Evolutionary conservation across 495 filamentous ascomycete species (phyloP), one percentile per base, ranked within the genome.

Genomic region (Stereocaulon alpinum): DNA sequence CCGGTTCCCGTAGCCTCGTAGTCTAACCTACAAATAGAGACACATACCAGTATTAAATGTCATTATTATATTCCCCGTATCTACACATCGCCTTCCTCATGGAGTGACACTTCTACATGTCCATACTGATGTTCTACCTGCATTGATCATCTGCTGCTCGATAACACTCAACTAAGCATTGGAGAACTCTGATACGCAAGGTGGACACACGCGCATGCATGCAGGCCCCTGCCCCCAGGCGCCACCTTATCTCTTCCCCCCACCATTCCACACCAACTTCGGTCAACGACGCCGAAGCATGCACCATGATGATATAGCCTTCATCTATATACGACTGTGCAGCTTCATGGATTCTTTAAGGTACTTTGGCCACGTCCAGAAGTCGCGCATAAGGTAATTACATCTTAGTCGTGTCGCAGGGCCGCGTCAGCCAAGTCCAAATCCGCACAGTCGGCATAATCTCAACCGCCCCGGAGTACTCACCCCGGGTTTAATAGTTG

Each of bases 11-110:
- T 52, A 52, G 49, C 49, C 49, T 52, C 27, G 30, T 52, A 52
- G 49, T 17, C 49, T 52, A 52, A 52, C 49, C 49, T 32, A 18
- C 48, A 51, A 51, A 32, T 51, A 34, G 30, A 51, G 32, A 51
- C n/a, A n/a, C n/a, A n/a, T 15, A 27, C 48, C 10, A 34, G 24
- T 34, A 2, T n/a, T 15, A 32, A 24, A 50, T 30, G 15, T 51
- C 48, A 51, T 18, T 18, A 14, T 42, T 17, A 15, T 10, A 22
- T 2, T 50, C 10, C 18, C 12, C 49, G 20, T 52, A 29, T 52
- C 20, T 48, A 49, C 12, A 29, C 5, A 14, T 32, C 49, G 9
- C 17, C 49, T 34, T 32, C 48, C 27, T 20, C 32, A 29, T 18
- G 30, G 30, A 52, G n/a, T 17, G n/a, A 22, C 29, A 18, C 18